Evolutionary conservation across 176 grass and related monocot species (phyloP), one percentile per base, ranked within the genome.

Genomic region (Luzula sylvatica): DNA sequence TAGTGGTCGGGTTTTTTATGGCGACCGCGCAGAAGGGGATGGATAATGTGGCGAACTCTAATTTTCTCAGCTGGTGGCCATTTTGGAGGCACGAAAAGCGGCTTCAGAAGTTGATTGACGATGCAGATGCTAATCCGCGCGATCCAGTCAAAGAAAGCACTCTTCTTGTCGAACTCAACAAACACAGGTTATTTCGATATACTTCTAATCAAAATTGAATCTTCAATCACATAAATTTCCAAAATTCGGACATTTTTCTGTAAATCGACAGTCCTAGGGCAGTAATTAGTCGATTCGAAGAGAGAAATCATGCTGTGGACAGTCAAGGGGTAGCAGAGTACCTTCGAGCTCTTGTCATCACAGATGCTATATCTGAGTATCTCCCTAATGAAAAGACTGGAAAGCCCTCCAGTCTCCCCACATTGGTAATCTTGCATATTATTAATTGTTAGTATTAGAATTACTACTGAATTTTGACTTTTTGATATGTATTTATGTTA

Each of bases 151-250:
- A 87, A 70, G 81, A 98, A 81, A 77, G 69, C 23, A 52, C 63
- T 61, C 78, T 98, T 7, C 93, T 98, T 50, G 77, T 76, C n/a
- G 93, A 92, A 72, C 78, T 98, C 46, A 92, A 92, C 49, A 98
- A 87, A 58, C 71, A 69, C 79, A 98, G 86, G 93, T 98, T 18
- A 12, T 4, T 25, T 63, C 46, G 6, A 29, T 28, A 19, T 46
- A 26, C 15, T 48, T 48, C 14, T 19, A 35, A 4, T 4, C 29
- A 32, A 32, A 32, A 32, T 32, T 32, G 29, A 32, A 32, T 32
- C 29, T 32, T 32, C 3, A 32, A 32, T 32, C 29, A 32, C 29
- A 32, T 7, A 35, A 35, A 7, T 35, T 4, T 1, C 9, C 1
- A 9, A 35, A 35, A 7, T 35, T 35, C 30, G 0, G 1, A 4